A percentile compares a stretch with the other conserved stretches of the same genome.
phyloP scores from a whole-genome alignment of 768 basidiomycete genomes.

The Mycena kentingensis region DNA sequence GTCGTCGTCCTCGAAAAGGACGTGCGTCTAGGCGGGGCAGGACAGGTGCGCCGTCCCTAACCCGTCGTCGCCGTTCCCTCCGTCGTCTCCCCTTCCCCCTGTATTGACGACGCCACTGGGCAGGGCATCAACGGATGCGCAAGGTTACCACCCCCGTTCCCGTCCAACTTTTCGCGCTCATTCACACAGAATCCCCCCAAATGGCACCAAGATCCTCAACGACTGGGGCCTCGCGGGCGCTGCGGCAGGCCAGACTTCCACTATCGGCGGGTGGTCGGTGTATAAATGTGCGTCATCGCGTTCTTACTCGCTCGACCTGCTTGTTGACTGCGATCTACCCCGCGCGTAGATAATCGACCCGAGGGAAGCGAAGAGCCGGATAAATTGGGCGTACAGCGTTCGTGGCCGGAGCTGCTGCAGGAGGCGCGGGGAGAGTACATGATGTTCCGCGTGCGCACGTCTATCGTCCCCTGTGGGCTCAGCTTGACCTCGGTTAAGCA shows the following conservation, averaged over 20 bases:
- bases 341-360: neutral
- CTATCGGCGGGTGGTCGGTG: neutral
- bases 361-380: neutral
- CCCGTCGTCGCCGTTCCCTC: neutral
- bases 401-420: neutral
- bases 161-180: neutral
- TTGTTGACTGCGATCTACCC: neutral
- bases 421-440: conserved; percentile 9
- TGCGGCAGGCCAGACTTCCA: neutral
- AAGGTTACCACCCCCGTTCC: neutral
- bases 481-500: neutral
- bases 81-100: neutral
- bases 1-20: conserved; percentile 17
- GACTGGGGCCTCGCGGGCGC: conserved; percentile 10
- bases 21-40: neutral
- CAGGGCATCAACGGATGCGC: conserved; percentile 6
- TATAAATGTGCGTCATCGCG: conserved; percentile 1
- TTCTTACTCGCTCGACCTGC: neutral
- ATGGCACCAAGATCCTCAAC: conserved; percentile 8
- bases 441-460: neutral
- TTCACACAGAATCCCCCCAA: conserved; percentile 6
- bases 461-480: neutral
- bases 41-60: neutral
- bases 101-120: neutral
- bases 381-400: neutral